These are phyloP conservation scores for Syzygium syzygioides DNA, from an alignment of 441 rosid species.

Conservation along the genomic window DNA sequence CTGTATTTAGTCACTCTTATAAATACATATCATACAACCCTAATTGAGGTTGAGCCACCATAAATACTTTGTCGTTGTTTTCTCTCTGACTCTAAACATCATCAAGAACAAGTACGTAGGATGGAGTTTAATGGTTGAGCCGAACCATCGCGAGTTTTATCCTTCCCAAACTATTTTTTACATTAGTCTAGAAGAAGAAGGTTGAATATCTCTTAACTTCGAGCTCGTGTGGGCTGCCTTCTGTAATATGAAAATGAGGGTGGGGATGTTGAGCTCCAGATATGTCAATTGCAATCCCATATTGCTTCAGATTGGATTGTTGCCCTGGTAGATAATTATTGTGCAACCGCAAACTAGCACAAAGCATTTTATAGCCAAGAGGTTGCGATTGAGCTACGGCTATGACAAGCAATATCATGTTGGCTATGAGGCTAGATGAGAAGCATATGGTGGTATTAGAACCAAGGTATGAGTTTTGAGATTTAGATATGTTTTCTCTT, in stretches of 20 bases:
- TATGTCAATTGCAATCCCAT: background rate
- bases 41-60: too few species aligned
- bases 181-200: background rate
- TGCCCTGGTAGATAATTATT: background rate
- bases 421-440: background rate
- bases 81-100: too few species aligned
- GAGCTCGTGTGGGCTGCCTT: background rate
- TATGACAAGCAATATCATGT: background rate
- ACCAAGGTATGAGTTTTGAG: background rate
- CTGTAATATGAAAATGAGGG: background rate
- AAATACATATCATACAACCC: too few species aligned
- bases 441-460: background rate
- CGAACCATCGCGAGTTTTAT: background rate
- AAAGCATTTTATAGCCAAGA: background rate
- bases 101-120: background rate
- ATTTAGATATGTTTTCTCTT: accelerated
- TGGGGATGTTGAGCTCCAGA: background rate
- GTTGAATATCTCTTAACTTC: background rate
- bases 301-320: background rate
- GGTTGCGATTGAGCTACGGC: background rate
- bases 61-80: too few species aligned
- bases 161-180: too few species aligned
- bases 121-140: background rate
- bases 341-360: background rate
- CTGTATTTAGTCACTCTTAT: too few species aligned